These are phyloP conservation scores for Penicillium cataractarum DNA, from an alignment of 495 filamentous ascomycete genomes.

Conservation along the genomic window DNA sequence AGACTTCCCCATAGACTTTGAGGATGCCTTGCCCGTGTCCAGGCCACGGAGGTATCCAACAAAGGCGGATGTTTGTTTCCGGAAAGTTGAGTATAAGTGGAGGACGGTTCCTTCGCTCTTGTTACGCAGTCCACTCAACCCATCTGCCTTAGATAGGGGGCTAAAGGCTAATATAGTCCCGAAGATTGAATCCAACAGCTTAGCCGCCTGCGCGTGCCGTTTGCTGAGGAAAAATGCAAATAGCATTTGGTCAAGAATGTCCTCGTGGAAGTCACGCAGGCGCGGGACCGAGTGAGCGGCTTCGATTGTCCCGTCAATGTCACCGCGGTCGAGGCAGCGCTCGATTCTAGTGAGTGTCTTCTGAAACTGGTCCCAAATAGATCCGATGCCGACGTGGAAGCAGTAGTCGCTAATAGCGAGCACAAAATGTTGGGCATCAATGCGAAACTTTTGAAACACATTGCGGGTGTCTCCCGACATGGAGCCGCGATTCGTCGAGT, in stretches of 20 bases:
- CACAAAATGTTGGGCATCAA: conserved; percentile 80
- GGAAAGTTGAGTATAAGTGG: conserved; percentile 64
- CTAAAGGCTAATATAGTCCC: conserved; percentile 70
- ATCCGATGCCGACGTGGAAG: conserved; percentile 73
- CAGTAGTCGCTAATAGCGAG: conserved; percentile 69
- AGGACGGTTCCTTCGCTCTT: conserved; percentile 47
- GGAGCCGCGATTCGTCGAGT: conserved; percentile 50
- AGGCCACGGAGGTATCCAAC: conserved; percentile 42
- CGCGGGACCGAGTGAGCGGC: conserved; percentile 61
- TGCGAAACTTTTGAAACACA: conserved; percentile 62
- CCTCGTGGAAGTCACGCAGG: conserved; percentile 72
- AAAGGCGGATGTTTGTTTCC: conserved; percentile 71
- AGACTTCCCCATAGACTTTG: conserved; percentile 35
- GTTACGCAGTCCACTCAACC: conserved; percentile 39
- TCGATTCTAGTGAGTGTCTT: conserved; percentile 66
- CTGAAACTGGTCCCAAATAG: conserved; percentile 72
- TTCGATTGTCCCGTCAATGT: conserved; percentile 51
- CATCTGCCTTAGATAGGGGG: conserved; percentile 48
- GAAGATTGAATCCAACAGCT: conserved; percentile 79
- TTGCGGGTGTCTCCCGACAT: conserved; percentile 44
- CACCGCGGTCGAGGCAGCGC: conserved; percentile 50
- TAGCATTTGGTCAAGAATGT: conserved; percentile 78
- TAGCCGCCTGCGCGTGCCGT: conserved; percentile 62
- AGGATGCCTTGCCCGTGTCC: conserved; percentile 52
- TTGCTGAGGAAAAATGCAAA: conserved; percentile 67